A percentile compares a stretch with the other conserved stretches of the same genome.
Evolutionary conservation across 2,329 filamentous ascomycete genomes (phyloP).

Genomic region (Gnomoniopsis smithogilvyi): DNA sequence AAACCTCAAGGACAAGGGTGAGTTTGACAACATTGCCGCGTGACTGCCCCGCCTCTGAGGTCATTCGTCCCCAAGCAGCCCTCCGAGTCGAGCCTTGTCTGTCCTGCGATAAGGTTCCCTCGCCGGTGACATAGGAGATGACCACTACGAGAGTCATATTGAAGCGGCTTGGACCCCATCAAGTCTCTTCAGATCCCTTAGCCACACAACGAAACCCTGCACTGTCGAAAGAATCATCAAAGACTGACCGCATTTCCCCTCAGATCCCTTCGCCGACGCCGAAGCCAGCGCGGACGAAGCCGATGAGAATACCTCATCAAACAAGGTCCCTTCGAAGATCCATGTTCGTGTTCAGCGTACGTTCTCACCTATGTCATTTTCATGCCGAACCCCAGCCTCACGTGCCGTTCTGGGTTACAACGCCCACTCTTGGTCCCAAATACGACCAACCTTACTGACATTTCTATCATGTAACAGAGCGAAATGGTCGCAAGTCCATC

Average conservation of each 20-base stretch:
- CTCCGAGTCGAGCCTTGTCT: background rate
- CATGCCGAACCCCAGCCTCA: no score
- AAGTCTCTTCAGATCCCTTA: background rate
- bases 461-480: slow-evolving; percentile 60
- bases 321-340: slow-evolving; percentile 96
- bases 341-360: slow-evolving; percentile 99
- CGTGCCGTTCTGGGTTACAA: background rate
- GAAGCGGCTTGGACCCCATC: background rate
- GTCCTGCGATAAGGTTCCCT: background rate
- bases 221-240: background rate
- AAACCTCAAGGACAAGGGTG: slow-evolving; percentile 96
- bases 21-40: slow-evolving; percentile 34
- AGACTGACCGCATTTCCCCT: slow-evolving; percentile 2
- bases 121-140: background rate
- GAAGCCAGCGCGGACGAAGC: slow-evolving; percentile 95
- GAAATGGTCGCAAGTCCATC: slow-evolving; percentile 99
- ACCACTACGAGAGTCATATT: background rate
- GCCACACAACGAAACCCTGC: background rate
- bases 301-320: slow-evolving; percentile 6
- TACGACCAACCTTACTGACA: background rate
- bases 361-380: slow-evolving; percentile 33
- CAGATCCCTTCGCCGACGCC: slow-evolving; percentile 99
- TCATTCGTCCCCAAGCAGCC: background rate
- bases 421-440: background rate
- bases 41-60: background rate